A percentile compares a stretch with the other conserved stretches of the same genome.
Conservation (phyloP, 495 filamentous ascomycete genomes). For the Neurospora intermedia region DNA sequence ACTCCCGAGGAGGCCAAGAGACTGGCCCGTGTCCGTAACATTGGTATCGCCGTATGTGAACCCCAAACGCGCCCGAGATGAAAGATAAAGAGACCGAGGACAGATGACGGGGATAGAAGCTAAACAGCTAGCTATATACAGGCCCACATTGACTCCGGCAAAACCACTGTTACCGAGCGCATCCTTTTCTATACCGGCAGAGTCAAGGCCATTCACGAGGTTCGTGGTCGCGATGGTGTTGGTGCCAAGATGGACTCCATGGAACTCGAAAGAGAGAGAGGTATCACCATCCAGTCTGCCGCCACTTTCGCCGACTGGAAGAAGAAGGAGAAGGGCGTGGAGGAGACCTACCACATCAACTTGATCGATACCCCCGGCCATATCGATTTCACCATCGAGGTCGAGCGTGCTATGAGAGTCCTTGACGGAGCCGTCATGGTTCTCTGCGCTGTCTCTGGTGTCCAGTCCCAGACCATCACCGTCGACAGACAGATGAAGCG, state of each 20-base stretch:
- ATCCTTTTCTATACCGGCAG: slow-evolving; percentile 98
- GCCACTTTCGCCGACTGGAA: slow-evolving; percentile 98
- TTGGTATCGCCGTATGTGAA: slow-evolving; percentile 83
- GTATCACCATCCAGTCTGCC: slow-evolving; percentile 97
- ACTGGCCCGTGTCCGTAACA: slow-evolving; percentile 76
- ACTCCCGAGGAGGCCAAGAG: slow-evolving; percentile 64
- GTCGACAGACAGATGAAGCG: slow-evolving; percentile 98
- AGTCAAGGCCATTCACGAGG: slow-evolving; percentile 95
- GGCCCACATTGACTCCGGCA: slow-evolving; percentile 98
- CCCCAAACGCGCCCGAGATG: not conserved
- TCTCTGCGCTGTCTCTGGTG: slow-evolving; percentile 91
- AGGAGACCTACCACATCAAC: slow-evolving; percentile 94
- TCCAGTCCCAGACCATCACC: slow-evolving; percentile 96
- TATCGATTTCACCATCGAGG: slow-evolving; percentile 99
- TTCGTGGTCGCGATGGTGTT: slow-evolving; percentile 86
- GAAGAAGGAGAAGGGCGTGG: slow-evolving; percentile 63
- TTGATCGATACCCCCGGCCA: slow-evolving; percentile 98
- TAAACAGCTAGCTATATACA: slow-evolving; percentile 26
- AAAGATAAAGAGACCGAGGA: not conserved
- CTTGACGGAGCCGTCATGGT: slow-evolving; percentile 98
- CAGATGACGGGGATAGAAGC: slow-evolving; percentile 5
- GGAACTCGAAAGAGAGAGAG: slow-evolving; percentile 96
- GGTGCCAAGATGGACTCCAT: slow-evolving; percentile 99
- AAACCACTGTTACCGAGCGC: slow-evolving; percentile 93
- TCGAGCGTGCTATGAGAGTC: slow-evolving; percentile 91